Base-by-base conservation (phyloP, 768 basidiomycete species). In the Leccinum rimulosum region DNA sequence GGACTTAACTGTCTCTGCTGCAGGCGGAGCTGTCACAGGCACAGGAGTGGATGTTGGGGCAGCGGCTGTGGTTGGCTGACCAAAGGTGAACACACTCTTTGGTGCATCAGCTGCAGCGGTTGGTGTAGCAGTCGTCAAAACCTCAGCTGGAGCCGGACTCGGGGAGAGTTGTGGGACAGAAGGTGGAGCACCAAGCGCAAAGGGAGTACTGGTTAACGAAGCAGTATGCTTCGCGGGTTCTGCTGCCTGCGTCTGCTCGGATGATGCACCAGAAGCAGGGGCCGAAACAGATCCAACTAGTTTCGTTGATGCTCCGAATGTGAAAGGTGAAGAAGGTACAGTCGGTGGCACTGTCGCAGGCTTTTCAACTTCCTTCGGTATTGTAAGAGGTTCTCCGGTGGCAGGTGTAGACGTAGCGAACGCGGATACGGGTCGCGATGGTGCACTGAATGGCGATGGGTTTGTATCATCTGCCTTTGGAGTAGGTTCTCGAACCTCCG, bases 1-100 rank as follows among this genome's bases (percentile, higher is more conserved):
- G 2, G 81, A 72, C 64, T 83, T 82, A 0, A 79, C 69, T 0
- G 75, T 65, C 27, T 82, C 78, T 9, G 70, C 45, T 17, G 72
- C 50, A 15, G 70, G 51, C 15, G 57, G 50, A 15, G 57, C 49
- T 19, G 17, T 48, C 52, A n/a, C 55, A 4, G 66, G 35, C 17
- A 55, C 33, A 14, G 69, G 47, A 0, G 56, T 38, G 2, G 68
- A 19, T 8, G 55, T 47, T 11, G 66, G 47, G 19, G 61, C 31
- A 22, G 64, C 35, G 17, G 56, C 3, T 17, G 62, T 17, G 27
- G 68, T 8, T 2, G 68, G 54, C 50, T 64, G 68, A 52, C 70
- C 70, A 61, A 79, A 77, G 6, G 70, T 53, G 54, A 79, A 77
- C 17, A 12, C 61, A 52, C 60, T 63, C 56, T 76, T 76, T 17